phyloP scores from a whole-genome alignment of 805 yeast genomes.

The Yamadazyma nakazawae region DNA sequence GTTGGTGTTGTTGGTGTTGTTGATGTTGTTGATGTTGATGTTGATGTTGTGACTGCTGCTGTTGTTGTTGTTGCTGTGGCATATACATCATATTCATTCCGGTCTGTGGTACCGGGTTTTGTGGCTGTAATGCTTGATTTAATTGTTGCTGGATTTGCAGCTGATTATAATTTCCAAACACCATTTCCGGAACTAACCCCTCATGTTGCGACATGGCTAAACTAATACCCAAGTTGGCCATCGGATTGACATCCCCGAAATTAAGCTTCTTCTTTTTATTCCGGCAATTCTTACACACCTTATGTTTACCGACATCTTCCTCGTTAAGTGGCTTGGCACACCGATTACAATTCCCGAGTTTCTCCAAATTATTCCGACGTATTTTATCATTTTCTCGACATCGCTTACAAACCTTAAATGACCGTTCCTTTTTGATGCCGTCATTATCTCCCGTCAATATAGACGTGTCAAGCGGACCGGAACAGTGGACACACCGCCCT shows the following conservation, averaged over 20 bases:
- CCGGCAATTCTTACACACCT: slow-evolving; percentile 56
- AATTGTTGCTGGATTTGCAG: slow-evolving; percentile 14
- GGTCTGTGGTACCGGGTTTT: slow-evolving; percentile 11
- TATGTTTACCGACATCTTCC: slow-evolving; percentile 48
- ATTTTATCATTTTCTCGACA: slow-evolving; percentile 61
- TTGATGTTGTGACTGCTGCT: slow-evolving; percentile 11
- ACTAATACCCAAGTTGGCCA: slow-evolving; percentile 2
- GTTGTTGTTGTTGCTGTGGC: background rate
- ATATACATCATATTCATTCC: background rate
- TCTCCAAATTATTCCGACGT: slow-evolving; percentile 54
- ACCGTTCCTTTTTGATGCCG: slow-evolving; percentile 20
- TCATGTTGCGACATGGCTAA: slow-evolving; percentile 6
- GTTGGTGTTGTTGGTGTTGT: slow-evolving; percentile 2
- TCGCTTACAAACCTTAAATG: slow-evolving; percentile 61
- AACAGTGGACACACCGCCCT: slow-evolving; percentile 68
- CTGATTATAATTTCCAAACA: slow-evolving; percentile 9
- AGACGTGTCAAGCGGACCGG: slow-evolving; percentile 50
- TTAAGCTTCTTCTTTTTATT: slow-evolving; percentile 44
- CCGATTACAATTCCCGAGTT: slow-evolving; percentile 58
- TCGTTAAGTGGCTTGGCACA: slow-evolving; percentile 51
- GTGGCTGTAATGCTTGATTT: slow-evolving; percentile 16
- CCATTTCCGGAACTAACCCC: slow-evolving; percentile 6
- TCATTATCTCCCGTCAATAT: slow-evolving; percentile 24
- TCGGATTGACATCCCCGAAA: slow-evolving; percentile 1
- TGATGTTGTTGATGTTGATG: slow-evolving; percentile 15